Evolutionary conservation across 345 rosid species (phyloP).

Genomic region (Arabidopsis suecica): DNA sequence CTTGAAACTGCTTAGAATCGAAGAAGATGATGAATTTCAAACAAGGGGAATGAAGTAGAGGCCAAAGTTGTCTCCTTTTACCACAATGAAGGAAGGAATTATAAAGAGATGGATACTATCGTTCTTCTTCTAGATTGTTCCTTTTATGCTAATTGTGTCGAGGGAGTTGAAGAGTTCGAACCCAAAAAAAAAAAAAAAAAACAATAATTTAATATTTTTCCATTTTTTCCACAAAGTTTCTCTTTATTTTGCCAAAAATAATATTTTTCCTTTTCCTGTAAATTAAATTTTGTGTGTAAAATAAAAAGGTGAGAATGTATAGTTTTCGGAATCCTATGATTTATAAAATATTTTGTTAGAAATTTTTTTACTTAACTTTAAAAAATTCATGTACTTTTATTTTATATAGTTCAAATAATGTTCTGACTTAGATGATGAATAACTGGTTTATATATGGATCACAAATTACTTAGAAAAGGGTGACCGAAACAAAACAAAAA

Average conservation of each 20-base stretch:
- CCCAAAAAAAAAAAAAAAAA: background rate
- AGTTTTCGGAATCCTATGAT: too few species aligned
- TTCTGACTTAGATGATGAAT: background rate
- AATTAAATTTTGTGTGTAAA: background rate
- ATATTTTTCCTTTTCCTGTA: background rate
- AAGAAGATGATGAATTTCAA: background rate
- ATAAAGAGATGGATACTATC: background rate
- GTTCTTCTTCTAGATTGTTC: constrained; percentile 35
- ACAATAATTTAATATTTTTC: background rate
- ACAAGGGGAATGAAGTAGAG: constrained; percentile 15
- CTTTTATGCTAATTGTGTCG: background rate
- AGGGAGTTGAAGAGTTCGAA: background rate
- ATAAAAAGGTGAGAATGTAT: background rate
- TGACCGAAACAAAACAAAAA: background rate
- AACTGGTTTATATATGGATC: background rate
- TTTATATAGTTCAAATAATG: background rate
- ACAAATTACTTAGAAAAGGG: background rate
- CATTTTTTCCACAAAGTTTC: background rate
- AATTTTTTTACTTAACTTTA: too few species aligned
- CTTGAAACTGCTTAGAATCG: too few species aligned
- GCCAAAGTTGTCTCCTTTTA: background rate
- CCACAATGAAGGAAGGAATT: background rate
- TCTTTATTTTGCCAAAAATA: background rate
- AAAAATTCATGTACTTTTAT: background rate
- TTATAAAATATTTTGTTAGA: background rate